These are phyloP conservation scores for Russula dissimulans DNA, from an alignment of 768 basidiomycete species.

Conservation along the genomic window DNA sequence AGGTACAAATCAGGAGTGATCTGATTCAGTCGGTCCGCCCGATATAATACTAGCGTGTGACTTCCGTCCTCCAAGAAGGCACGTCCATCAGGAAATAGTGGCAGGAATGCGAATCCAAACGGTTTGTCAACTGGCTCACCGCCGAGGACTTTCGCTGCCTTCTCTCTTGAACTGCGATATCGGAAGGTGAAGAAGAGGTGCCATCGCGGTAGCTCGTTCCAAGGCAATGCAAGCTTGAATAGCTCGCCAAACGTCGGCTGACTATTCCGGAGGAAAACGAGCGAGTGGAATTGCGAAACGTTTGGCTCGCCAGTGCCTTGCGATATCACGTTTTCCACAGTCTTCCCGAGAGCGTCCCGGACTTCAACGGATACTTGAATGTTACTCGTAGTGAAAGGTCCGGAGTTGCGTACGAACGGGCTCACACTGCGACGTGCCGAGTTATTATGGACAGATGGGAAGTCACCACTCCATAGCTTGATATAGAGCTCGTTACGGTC, in stretches of 20 bases:
- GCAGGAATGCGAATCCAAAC: slow-evolving; percentile 90
- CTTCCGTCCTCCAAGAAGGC: slow-evolving; percentile 86
- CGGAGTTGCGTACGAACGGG: slow-evolving; percentile 47
- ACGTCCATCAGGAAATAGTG: slow-evolving; percentile 65
- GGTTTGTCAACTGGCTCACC: slow-evolving; percentile 52
- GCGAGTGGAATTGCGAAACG: slow-evolving; percentile 75
- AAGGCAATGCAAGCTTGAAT: slow-evolving; percentile 75
- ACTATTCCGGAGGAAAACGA: slow-evolving; percentile 82
- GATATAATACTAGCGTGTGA: slow-evolving; percentile 77
- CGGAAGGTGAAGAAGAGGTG: slow-evolving; percentile 94
- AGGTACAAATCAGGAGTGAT: slow-evolving; percentile 66
- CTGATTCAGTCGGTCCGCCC: slow-evolving; percentile 59
- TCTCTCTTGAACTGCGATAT: slow-evolving; percentile 51
- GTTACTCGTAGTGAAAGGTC: slow-evolving; percentile 50
- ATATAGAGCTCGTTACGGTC: slow-evolving; percentile 92
- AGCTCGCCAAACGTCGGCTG: slow-evolving; percentile 91
- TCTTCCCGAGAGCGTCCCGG: slow-evolving; percentile 56
- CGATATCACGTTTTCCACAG: slow-evolving; percentile 63
- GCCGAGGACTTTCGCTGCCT: slow-evolving; percentile 30
- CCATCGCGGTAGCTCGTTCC: slow-evolving; percentile 60
- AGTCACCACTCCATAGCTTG: slow-evolving; percentile 93
- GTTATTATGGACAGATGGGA: slow-evolving; percentile 44
- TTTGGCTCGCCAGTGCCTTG: slow-evolving; percentile 80
- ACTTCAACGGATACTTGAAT: slow-evolving; percentile 92
- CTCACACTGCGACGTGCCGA: slow-evolving; percentile 49